Percentiles rank a stretch among this genome's conserved stretches.
phyloP scores from a whole-genome alignment of 108 stramenopile species.

The Stephanodiscus triporus region DNA sequence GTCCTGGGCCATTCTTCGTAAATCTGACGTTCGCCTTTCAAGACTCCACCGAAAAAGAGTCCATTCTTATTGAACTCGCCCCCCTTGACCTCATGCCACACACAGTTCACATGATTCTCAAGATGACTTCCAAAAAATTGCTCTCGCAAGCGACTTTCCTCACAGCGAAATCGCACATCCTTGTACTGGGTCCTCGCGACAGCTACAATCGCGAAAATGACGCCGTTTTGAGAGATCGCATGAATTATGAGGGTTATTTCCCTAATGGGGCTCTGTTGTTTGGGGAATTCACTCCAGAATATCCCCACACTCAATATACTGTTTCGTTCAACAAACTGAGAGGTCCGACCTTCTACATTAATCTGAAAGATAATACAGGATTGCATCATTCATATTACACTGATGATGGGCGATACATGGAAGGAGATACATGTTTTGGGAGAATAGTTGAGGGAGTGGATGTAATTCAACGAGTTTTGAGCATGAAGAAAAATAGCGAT shows the following conservation, averaged over 20 bases:
- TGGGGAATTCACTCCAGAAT: conserved; percentile 69
- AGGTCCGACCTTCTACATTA: conserved; percentile 88
- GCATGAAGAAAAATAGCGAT: conserved; percentile 20
- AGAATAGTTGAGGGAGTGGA: conserved; percentile 67
- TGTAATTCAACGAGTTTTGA: conserved; percentile 53
- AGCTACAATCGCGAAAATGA: conserved; percentile 25
- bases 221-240: conserved; percentile 15
- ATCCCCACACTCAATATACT: conserved; percentile 75
- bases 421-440: conserved; percentile 80
- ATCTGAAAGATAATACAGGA: conserved; percentile 81
- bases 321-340: conserved; percentile 78
- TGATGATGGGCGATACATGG: conserved; percentile 11
- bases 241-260: conserved; percentile 25
- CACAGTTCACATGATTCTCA: conserved; percentile 35
- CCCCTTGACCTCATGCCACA: conserved; percentile 48
- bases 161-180: conserved; percentile 18
- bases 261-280: conserved; percentile 45
- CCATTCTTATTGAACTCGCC: conserved; percentile 35
- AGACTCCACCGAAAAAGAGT: conserved; percentile 11
- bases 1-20: conserved; percentile 36
- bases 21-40: conserved; percentile 21
- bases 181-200: conserved; percentile 29
- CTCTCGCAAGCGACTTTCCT: conserved; percentile 51
- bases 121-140: conserved; percentile 35
- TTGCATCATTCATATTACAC: conserved; percentile 58